phyloP scores from a whole-genome alignment of 2,329 filamentous ascomycete species.

The Corniculantispora saksenae region DNA sequence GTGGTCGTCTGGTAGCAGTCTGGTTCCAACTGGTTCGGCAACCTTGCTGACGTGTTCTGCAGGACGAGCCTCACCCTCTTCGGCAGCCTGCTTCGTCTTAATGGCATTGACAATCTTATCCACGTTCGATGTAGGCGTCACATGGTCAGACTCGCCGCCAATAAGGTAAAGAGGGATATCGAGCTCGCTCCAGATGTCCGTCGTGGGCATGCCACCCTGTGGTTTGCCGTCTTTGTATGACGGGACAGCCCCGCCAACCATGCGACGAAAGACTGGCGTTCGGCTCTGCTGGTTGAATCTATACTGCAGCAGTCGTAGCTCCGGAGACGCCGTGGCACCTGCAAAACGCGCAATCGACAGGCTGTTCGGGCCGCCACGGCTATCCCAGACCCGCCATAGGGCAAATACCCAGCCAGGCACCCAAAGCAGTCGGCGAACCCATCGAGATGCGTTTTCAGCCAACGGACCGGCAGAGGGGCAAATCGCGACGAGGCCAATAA shows the following conservation, averaged over 20 bases:
- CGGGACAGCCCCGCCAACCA: slow-evolving; percentile 73
- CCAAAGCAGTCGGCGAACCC: slow-evolving; percentile 60
- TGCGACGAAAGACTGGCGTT: slow-evolving; percentile 79
- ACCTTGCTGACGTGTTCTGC: slow-evolving; percentile 8
- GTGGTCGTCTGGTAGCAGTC: slow-evolving; percentile 22
- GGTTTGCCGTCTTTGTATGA: slow-evolving; percentile 54
- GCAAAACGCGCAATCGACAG: slow-evolving; percentile 78
- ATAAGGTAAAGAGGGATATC: slow-evolving; percentile 75
- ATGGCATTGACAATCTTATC: slow-evolving; percentile 61
- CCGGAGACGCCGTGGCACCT: slow-evolving; percentile 63
- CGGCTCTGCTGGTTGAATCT: slow-evolving; percentile 81
- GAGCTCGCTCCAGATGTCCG: slow-evolving; percentile 71
- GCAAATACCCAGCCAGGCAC: slow-evolving; percentile 75
- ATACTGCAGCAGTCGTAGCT: slow-evolving; percentile 67
- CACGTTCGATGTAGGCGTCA: slow-evolving; percentile 73
- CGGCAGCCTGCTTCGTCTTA: slow-evolving; percentile 19
- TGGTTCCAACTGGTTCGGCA: slow-evolving; percentile 15
- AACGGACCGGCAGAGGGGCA: slow-evolving; percentile 73
- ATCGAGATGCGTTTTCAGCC: slow-evolving; percentile 42
- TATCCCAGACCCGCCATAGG: slow-evolving; percentile 75
- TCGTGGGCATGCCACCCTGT: slow-evolving; percentile 66
- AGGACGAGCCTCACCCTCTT: slow-evolving; percentile 15
- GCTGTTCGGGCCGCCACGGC: slow-evolving; percentile 75
- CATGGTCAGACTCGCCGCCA: slow-evolving; percentile 72
- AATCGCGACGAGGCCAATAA: slow-evolving; percentile 77